Evolutionary conservation across 495 filamentous ascomycete species (phyloP), one percentile per base, ranked within the genome.

Genomic region (Pseudevernia furfuracea): DNA sequence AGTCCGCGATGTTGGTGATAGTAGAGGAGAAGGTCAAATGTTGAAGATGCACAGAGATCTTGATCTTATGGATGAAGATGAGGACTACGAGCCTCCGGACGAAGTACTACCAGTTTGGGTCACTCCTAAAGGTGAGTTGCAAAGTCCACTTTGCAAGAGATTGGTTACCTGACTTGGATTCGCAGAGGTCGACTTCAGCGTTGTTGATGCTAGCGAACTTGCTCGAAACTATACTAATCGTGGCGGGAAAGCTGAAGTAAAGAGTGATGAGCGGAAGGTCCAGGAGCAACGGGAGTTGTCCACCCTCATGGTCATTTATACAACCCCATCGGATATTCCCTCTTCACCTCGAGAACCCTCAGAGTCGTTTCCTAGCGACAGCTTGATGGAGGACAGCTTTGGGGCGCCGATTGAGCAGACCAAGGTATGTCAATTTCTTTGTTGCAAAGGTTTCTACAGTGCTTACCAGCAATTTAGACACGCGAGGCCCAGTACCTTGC

Each of bases 281-380:
- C 91, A 91, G 71, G 80, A 87, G 37, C 80, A 86, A 59, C 84
- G 89, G 12, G 92, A 96, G 74, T 77, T 79, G 28, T 85, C 79
- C n/a, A 91, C 89, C 32, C 81, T 96, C 39, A 91, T 95, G 85
- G 89, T 87, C 8, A 84, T 91, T 65, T 94, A 96, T 70, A 83
- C 87, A 3, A 85, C 85, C 60, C 73, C 76, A 41, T 81, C 82
- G 10, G 91, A 96, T 69, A 87, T 95, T 65, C 92, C 92, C 7
- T 77, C 84, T 1, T 84, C 87, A 0, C 88, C 92, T 3, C 84
- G 86, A 62, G 92, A 95, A 60, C 90, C 91, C 5, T 73, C 79
- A 19, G 74, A 81, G 46, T 71, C 69, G 12, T 67, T 66, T 46
- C 59, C 73, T 21, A 77, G 74, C 28, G 70, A 74, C 15, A 69